Evolutionary conservation across 75 land plant genomes (phyloP).

Genomic region (Pinus tabuliformis): DNA sequence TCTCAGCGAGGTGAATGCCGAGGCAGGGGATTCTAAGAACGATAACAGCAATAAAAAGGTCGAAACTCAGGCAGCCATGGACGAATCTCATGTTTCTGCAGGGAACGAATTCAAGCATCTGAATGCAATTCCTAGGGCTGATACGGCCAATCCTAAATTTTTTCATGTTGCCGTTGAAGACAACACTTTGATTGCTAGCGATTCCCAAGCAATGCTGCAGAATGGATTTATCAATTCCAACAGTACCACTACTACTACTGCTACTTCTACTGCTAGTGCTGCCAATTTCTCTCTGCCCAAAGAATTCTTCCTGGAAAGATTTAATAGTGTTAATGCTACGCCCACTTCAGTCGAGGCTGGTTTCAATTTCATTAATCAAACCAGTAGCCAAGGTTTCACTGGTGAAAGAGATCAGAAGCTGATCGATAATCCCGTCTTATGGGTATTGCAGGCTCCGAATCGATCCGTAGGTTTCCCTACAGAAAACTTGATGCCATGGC

Average conservation of each 20-base stretch:
- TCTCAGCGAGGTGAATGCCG: not conserved
- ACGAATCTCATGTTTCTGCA: too few species aligned
- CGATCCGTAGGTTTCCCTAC: not conserved
- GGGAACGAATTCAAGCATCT: not conserved
- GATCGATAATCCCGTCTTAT: not conserved
- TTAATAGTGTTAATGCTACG: not conserved
- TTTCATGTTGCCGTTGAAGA: not conserved
- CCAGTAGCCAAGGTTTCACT: not conserved
- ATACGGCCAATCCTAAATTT: not conserved
- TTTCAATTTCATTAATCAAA: not conserved
- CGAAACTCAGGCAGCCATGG: too few species aligned
- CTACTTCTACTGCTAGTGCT: not conserved
- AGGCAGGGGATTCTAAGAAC: too few species aligned
- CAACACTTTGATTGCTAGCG: not conserved
- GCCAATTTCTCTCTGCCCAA: not conserved
- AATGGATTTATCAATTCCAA: not conserved
- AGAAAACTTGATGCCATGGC: not conserved
- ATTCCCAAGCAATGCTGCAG: not conserved
- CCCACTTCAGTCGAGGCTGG: not conserved
- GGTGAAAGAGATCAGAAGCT: not conserved
- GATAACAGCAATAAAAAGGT: too few species aligned
- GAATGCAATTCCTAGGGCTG: not conserved
- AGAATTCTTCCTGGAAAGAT: constrained; percentile 3
- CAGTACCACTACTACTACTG: too few species aligned
- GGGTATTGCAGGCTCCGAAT: not conserved